Evolutionary conservation across 1,139 yeast genomes (phyloP).

Genomic region (Hemisphaericaspora xylanilytica): DNA sequence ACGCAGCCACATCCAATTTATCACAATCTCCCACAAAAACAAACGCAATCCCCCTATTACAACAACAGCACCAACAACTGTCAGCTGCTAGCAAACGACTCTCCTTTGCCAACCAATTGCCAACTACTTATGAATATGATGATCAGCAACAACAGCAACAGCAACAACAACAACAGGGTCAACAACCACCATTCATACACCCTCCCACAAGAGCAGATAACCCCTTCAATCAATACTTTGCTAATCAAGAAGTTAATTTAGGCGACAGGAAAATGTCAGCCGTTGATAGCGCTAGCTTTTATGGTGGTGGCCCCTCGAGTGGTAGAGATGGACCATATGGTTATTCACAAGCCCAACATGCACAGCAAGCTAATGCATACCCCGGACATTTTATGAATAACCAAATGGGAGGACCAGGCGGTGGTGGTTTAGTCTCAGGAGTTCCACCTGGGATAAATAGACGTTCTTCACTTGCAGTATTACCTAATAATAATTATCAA

Average conservation of each 20-base stretch:
- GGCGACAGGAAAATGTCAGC: conserved; percentile 47
- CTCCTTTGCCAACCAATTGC: conserved; percentile 46
- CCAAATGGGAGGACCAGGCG: conserved; percentile 11
- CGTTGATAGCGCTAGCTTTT: conserved; percentile 28
- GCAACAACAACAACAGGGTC: conserved; percentile 6
- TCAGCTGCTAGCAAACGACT: conserved; percentile 23
- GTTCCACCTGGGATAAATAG: conserved; percentile 16
- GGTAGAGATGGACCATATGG: conserved; percentile 8
- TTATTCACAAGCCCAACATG: conserved; percentile 6
- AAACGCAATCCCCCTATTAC: conserved; percentile 22
- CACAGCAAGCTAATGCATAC: conserved; percentile 6
- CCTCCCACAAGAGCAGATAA: conserved; percentile 51
- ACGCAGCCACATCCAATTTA: conserved; percentile 14
- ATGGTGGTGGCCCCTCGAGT: conserved; percentile 5
- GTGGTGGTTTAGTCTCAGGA: not conserved
- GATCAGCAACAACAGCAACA: conserved; percentile 15
- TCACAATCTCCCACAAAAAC: conserved; percentile 33
- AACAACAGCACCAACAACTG: conserved; percentile 21
- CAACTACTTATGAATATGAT: conserved; percentile 51
- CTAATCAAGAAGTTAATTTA: conserved; percentile 38
- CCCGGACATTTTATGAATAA: conserved; percentile 14
- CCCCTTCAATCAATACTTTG: conserved; percentile 47
- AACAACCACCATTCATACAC: conserved; percentile 33
- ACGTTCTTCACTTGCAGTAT: conserved; percentile 40
- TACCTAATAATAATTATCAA: conserved; percentile 19